These are phyloP conservation scores for Schizosaccharomyces octosporus DNA, from an alignment of 805 yeast species.

Conservation along the genomic window DNA sequence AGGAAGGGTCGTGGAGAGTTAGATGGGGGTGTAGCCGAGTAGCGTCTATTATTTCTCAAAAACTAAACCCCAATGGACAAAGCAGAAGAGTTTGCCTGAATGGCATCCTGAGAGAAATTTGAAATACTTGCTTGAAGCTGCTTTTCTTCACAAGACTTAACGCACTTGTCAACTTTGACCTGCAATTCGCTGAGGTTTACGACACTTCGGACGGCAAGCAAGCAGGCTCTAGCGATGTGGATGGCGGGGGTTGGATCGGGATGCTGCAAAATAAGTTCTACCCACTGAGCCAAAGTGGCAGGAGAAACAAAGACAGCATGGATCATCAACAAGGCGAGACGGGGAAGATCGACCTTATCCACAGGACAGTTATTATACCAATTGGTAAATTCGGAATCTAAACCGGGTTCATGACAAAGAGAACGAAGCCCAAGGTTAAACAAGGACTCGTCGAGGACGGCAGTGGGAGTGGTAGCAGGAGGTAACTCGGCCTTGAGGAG, in stretches of 20 bases:
- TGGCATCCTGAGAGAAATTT: not conserved
- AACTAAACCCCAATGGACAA: not conserved
- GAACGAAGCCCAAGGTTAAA: not conserved
- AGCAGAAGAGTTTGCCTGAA: not conserved
- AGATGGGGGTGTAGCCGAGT: not conserved
- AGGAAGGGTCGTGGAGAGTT: not conserved
- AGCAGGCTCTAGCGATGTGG: not conserved
- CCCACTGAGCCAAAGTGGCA: not conserved
- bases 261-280: not conserved
- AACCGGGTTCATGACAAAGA: not conserved
- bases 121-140: not conserved
- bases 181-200: not conserved
- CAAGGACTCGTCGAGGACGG: not conserved
- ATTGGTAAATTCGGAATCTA: not conserved
- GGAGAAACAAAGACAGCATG: not conserved
- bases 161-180: not conserved
- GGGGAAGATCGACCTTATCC: not conserved
- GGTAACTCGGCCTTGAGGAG: not conserved
- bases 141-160: not conserved
- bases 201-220: not conserved
- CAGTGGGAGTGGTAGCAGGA: not conserved
- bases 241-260: constrained; percentile 1
- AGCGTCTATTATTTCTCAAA: not conserved
- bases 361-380: not conserved
- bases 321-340: not conserved